A percentile compares a stretch with the other conserved stretches of the same genome.
phyloP scores from a whole-genome alignment of 805 yeast species.

The Metschnikowia rubicola region DNA sequence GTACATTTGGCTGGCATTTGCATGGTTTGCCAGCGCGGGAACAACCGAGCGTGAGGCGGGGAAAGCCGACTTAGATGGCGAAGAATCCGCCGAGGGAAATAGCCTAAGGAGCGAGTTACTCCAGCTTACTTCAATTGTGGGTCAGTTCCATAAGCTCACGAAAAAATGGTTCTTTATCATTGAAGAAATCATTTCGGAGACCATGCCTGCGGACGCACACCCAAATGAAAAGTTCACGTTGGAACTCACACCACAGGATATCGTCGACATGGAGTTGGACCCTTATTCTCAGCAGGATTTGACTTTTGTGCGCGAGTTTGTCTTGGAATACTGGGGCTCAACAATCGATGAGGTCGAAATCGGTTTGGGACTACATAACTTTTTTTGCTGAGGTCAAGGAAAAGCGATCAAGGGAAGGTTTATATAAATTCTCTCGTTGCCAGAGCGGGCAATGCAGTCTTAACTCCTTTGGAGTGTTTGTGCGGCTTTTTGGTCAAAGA shows the following conservation, averaged over 20 bases:
- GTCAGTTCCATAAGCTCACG: conserved; percentile 38
- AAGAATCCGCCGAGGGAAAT: conserved; percentile 3
- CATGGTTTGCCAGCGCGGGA: conserved; percentile 91
- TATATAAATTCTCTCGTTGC: too few relatives aligned
- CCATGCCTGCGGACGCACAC: conserved; percentile 16
- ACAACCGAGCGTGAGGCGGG: conserved; percentile 32
- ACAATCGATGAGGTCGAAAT: conserved; percentile 28
- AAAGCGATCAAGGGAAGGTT: too few relatives aligned
- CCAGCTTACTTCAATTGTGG: conserved; percentile 28
- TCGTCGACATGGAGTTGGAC: conserved; percentile 41
- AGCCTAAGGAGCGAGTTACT: conserved; percentile 5
- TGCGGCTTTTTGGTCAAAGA: too few relatives aligned
- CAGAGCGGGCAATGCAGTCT: too few relatives aligned
- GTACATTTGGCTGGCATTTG: conserved; percentile 62
- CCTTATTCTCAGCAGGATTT: conserved; percentile 39
- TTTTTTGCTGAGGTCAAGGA: conserved; percentile 31
- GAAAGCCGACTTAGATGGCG: conserved; percentile 4
- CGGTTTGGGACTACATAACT: conserved; percentile 30
- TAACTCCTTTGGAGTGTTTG: too few relatives aligned
- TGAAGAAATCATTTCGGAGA: conserved; percentile 34
- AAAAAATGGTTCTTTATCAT: conserved; percentile 35
- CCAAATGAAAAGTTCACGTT: conserved; percentile 18
- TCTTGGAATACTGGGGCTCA: conserved; percentile 31
- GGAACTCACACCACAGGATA: conserved; percentile 39
- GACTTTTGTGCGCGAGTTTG: conserved; percentile 35